Base-by-base conservation (phyloP, 2,329 filamentous ascomycete species). In the Neofusicoccum cordaticola region DNA sequence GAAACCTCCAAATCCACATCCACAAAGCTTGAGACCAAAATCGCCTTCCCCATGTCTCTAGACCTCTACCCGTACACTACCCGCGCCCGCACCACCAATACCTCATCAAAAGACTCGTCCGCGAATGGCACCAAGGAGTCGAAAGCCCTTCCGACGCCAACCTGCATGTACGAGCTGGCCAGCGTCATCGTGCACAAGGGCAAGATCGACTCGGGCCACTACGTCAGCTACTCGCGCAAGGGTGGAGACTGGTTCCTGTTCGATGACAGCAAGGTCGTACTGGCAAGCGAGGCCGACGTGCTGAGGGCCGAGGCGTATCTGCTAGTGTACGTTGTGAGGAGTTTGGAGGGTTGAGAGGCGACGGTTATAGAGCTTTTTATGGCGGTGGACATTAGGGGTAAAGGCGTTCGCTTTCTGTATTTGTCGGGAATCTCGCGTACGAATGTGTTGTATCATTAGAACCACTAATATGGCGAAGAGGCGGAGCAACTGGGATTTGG, bases 151-250 rank as follows among this genome's bases (percentile, higher is more conserved):
- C 72, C 56, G 66, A 71, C 6, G 57, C 72, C 39, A 70, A 88
- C 85, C 4, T 93, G 90, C 72, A 87, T 90, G 4, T 98, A 97
- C 75, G 92, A 97, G 69, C 85, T 98, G 1, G 85, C 93, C 17
- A 93, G 91, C 67, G 93, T 97, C 2, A 90, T 98, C 22, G 93
- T 97, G 44, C 94, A 98, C 73, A 91, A 96, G 66, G 94, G 94
- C 60, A 92, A 94, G 76, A 90, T 97, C 65, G 93, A 97, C 71
- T 93, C 92, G 1, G 94, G 93, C 15, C 93, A 97, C 74, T 97
- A 96, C 73, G 88, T 93, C 64, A 91, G 90, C n/a, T 97, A 96
- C 75, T 93, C 91, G 66, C 83, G 92, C 52, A 90, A 94, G 66
- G 90, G 89, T 4, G 90, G 91, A 63, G 74, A 96, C 85, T 98